Base-by-base conservation (phyloP, 1,284 basidiomycete species). In the Microbotryum lychnidis-dioicae region DNA sequence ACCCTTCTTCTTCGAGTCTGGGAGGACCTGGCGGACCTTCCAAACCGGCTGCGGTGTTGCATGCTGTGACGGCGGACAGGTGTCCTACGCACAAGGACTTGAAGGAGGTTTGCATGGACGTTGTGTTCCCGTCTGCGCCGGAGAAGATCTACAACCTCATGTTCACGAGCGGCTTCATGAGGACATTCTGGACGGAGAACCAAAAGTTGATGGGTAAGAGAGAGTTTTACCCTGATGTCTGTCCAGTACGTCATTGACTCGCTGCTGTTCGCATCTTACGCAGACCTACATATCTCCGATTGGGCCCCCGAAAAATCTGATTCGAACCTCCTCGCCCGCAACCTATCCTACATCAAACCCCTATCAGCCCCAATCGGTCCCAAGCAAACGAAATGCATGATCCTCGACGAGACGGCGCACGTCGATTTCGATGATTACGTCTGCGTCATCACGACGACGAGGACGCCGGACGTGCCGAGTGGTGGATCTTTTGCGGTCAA, bases 71-170 rank as follows among this genome's bases (percentile, higher is more conserved):
- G 47, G 42, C 42, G 10, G 66, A 68, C 33, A 63, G 59, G 27
- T 62, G 60, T 53, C 62, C 56, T 46, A 59, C 54, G 45, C 56
- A 65, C 70, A 73, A 70, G 63, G 62, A 53, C 53, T 56, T 58
- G 56, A 67, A 67, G 56, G 65, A 67, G 54, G 56, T 62, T 6
- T 67, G 65, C 57, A 55, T 69, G 57, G 67, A 69, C 46, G 42
- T 57, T 5, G 45, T 56, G 0, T 80, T 97, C 57, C 90, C 91
- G 12, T 89, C 89, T 31, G 87, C 91, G 0, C 93, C 93, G 1
- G 93, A 97, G 72, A 89, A 89, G 78, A 87, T 97, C 53, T 91
- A 97, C 78, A 93, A 93, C 72, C 79, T 99, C 69, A 89, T 98
- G 79, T 97, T 97, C 75, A 86, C 91, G 57, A 92, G 89, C 75